Conservation (phyloP, 2,329 filamentous ascomycete genomes). For the Cladorrhinum sp. region DNA sequence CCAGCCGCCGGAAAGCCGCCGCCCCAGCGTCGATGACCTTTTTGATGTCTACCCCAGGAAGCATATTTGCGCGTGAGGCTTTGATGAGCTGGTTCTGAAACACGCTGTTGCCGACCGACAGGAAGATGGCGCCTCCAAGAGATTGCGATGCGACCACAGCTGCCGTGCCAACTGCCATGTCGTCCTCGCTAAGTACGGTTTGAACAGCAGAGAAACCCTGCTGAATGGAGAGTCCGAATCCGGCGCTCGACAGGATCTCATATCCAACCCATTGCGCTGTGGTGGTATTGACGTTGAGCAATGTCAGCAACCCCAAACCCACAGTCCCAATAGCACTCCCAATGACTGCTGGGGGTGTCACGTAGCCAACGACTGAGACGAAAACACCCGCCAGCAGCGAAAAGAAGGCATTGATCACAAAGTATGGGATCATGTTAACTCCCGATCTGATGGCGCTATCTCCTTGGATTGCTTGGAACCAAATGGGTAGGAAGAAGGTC, state of each 20-base stretch:
- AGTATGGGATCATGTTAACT: constrained; percentile 27
- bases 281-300: constrained; percentile 32
- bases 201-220: constrained; percentile 40
- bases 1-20: constrained; percentile 19
- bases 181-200: constrained; percentile 37
- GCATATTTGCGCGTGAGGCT: constrained; percentile 10
- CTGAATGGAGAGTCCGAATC: constrained; percentile 40
- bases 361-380: constrained; percentile 25
- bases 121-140: constrained; percentile 45
- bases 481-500: constrained; percentile 46
- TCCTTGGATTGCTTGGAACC: constrained; percentile 36
- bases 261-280: constrained; percentile 36
- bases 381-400: constrained; percentile 21
- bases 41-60: constrained; percentile 24
- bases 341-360: constrained; percentile 25
- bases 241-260: constrained; percentile 34
- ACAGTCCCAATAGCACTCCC: constrained; percentile 33
- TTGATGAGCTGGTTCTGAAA: constrained; percentile 36
- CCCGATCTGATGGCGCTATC: constrained; percentile 27
- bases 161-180: constrained; percentile 42
- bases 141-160: constrained; percentile 42
- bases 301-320: constrained; percentile 37
- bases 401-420: constrained; percentile 24
- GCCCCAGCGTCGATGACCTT: constrained; percentile 23
- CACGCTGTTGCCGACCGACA: constrained; percentile 44